Conservation (phyloP, 495 filamentous ascomycete species). For the Zalerion maritima region DNA sequence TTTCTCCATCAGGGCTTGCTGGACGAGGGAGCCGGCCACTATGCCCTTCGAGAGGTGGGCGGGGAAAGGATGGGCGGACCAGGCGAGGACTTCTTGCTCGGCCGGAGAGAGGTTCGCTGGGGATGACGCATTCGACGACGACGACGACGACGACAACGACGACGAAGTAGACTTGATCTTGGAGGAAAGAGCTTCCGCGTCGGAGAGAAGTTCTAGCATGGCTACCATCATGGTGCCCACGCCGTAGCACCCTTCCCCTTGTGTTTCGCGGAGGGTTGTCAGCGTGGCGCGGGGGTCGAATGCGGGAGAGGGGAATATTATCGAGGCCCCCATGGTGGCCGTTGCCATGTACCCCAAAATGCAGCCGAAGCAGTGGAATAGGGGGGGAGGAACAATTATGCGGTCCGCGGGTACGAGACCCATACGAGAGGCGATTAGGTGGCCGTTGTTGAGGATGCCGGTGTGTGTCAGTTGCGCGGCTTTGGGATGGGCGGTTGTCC, state of each 20-base stretch:
- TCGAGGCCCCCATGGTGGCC: slow-evolving; percentile 68
- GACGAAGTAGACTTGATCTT: too few species aligned
- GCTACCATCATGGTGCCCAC: slow-evolving; percentile 94
- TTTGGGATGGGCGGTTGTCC: slow-evolving; percentile 81
- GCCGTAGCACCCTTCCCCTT: slow-evolving; percentile 76
- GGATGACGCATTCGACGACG: neutral
- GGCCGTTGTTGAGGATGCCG: slow-evolving; percentile 81
- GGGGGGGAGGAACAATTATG: slow-evolving; percentile 73
- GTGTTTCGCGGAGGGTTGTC: slow-evolving; percentile 54
- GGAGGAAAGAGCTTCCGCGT: slow-evolving; percentile 22
- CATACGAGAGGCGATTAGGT: slow-evolving; percentile 71
- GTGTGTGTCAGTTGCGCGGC: slow-evolving; percentile 78
- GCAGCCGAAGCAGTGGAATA: slow-evolving; percentile 89
- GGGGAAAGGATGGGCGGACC: too few species aligned
- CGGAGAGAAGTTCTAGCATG: slow-evolving; percentile 59
- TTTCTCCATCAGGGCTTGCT: slow-evolving; percentile 68
- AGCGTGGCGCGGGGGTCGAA: slow-evolving; percentile 71
- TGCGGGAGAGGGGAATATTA: slow-evolving; percentile 76
- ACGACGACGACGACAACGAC: too few species aligned
- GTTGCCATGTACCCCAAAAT: slow-evolving; percentile 92
- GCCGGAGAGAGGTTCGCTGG: slow-evolving; percentile 5
- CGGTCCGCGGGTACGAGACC: slow-evolving; percentile 54
- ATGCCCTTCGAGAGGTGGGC: slow-evolving; percentile 71
- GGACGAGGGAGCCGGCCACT: slow-evolving; percentile 76
- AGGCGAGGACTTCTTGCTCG: slow-evolving; percentile 28